phyloP scores from a whole-genome alignment of 176 grass and related monocot genomes.

The Raddia guianensis region DNA sequence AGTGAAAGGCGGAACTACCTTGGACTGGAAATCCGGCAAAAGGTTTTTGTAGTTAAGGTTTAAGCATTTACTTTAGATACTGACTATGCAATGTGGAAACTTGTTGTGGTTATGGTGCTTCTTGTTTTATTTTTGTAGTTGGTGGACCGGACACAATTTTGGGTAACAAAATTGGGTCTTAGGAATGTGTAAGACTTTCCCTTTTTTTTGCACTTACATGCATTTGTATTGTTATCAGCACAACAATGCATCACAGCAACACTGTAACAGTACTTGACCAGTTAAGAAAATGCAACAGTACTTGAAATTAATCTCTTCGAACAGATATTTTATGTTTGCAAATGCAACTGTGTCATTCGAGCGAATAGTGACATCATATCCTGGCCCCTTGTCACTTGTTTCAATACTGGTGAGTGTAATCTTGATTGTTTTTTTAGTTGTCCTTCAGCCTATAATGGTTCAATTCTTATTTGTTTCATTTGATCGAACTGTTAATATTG shows the following conservation, averaged over 20 bases:
- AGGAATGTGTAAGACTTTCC: slow-evolving; percentile 66
- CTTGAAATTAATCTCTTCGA: slow-evolving; percentile 28
- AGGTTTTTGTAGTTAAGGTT: slow-evolving; percentile 52
- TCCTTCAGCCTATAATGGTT: background rate
- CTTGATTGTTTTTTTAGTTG: background rate
- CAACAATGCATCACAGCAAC: background rate
- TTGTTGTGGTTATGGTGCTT: background rate
- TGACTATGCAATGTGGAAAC: slow-evolving; percentile 2
- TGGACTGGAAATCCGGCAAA: slow-evolving; percentile 85
- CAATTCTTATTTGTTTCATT: background rate
- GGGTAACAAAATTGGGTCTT: slow-evolving; percentile 71
- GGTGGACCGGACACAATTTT: slow-evolving; percentile 77
- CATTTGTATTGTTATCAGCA: background rate
- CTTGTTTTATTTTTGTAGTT: slow-evolving; percentile 54
- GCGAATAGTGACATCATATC: slow-evolving; percentile 63
- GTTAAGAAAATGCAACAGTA: background rate
- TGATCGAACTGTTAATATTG: slow-evolving; percentile 15
- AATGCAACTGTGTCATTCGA: slow-evolving; percentile 88
- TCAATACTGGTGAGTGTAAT: slow-evolving; percentile 70
- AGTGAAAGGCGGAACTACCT: slow-evolving; percentile 67
- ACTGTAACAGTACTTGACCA: background rate
- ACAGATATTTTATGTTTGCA: slow-evolving; percentile 88
- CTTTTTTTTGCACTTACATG: background rate
- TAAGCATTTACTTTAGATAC: background rate
- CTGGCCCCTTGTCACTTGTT: slow-evolving; percentile 76